Percentiles rank a stretch among this genome's conserved stretches.
phyloP scores from a whole-genome alignment of 2,329 filamentous ascomycete species.

The Aspergillus tubingensis region DNA sequence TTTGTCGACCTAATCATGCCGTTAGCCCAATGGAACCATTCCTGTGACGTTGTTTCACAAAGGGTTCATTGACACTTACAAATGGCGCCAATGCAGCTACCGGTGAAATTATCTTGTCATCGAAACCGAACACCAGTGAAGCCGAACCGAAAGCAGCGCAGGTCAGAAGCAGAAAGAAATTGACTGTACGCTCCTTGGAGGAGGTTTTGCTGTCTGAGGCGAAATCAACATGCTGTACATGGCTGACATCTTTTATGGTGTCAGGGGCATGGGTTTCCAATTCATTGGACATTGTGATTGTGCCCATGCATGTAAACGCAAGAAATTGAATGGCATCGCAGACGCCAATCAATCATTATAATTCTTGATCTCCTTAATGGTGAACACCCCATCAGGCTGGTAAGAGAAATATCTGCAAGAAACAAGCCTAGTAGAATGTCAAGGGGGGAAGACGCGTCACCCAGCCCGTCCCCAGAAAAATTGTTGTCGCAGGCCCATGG shows the following conservation, averaged over 20 bases:
- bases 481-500: background rate
- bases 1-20: constrained; percentile 26
- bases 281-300: background rate
- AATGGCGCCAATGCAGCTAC: constrained; percentile 31
- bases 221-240: constrained; percentile 28
- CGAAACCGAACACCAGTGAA: constrained; percentile 37
- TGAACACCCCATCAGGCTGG: background rate
- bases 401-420: background rate
- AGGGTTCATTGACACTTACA: constrained; percentile 21
- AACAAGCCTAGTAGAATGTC: background rate
- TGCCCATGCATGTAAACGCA: background rate
- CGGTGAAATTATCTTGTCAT: constrained; percentile 37
- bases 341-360: background rate
- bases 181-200: constrained; percentile 23
- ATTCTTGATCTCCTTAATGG: background rate
- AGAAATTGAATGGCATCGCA: background rate
- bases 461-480: background rate
- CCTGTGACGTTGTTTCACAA: background rate
- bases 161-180: constrained; percentile 28
- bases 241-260: background rate
- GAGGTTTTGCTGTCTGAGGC: background rate
- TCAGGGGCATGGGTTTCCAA: background rate
- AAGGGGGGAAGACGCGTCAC: too few species aligned
- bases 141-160: constrained; percentile 34
- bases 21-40: background rate